These are phyloP conservation scores for Pseudotulostoma volvatum DNA, from an alignment of 495 filamentous ascomycete genomes.

Conservation along the genomic window DNA sequence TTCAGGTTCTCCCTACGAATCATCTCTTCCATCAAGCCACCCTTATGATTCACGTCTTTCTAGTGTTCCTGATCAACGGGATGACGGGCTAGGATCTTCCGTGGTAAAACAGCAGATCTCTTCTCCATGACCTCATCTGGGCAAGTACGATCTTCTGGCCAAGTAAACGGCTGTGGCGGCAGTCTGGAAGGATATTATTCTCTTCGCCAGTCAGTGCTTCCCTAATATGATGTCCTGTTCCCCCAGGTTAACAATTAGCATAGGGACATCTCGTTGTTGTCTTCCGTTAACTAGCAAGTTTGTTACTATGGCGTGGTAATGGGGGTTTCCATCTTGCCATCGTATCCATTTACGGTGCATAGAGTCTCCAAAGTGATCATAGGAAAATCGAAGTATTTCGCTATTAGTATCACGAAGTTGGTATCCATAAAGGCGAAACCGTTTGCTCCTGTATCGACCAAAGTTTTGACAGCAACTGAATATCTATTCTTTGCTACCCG, in stretches of 20 bases:
- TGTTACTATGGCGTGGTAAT: conserved; percentile 2
- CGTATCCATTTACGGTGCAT: conserved; percentile 19
- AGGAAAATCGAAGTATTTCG: background rate
- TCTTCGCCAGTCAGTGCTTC: background rate
- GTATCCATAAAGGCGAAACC: conserved; percentile 3
- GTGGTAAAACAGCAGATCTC: too few relatives aligned
- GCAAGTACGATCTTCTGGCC: background rate
- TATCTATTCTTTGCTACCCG: conserved; percentile 3
- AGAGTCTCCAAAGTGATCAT: background rate
- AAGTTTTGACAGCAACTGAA: background rate
- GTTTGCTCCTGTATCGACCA: conserved; percentile 3
- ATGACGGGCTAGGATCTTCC: too few relatives aligned
- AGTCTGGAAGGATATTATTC: background rate
- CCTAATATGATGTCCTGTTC: conserved; percentile 4
- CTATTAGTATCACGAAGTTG: background rate
- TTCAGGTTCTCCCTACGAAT: too few relatives aligned
- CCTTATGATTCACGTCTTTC: background rate
- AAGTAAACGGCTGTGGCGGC: background rate
- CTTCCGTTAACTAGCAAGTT: background rate
- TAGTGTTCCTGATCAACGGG: background rate
- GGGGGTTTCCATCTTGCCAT: conserved; percentile 5
- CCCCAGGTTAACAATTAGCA: too few relatives aligned
- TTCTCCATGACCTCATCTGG: too few relatives aligned
- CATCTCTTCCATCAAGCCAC: too few relatives aligned
- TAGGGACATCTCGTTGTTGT: background rate